Base-by-base conservation (phyloP, 2,329 filamentous ascomycete genomes). In the Cladosporium austrohemisphaericum region DNA sequence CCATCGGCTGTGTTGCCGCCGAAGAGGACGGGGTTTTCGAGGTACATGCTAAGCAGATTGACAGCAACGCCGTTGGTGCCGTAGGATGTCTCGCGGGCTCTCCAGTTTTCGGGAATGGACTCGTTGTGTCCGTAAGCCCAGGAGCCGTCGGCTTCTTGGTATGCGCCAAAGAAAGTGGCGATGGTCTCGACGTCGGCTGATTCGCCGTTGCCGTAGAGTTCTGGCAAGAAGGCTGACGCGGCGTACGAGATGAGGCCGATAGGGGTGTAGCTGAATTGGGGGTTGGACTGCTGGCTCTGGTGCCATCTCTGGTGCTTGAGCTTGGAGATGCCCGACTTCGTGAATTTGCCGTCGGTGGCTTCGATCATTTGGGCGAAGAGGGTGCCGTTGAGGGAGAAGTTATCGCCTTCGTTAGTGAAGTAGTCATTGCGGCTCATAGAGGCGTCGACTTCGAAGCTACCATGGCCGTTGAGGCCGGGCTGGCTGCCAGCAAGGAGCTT, bases 251-350 rank as follows among this genome's bases (percentile, higher is more conserved):
- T 57, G 3, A 71, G 50, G 8, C 59, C 58, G 10, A 65, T 54
- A 2, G 68, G 69, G n/a, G 68, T 67, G 50, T 70, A 72, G 59
- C 62, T 71, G 62, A 71, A 71, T 52, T 70, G 67, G 13, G 58
- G 55, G 51, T 70, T 71, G 36, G 65, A 56, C n/a, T 58, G 56
- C 9, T 64, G 51, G 5, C 64, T 68, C 36, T 70, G 64, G 19
- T 68, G 60, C 56, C 70, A 71, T 7, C 70, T 66, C 55, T 68
- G 61, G 52, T 68, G 69, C 29, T 69, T 58, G 40, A 62, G 60
- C 57, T 69, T 60, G 49, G 69, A 71, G 28, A 45, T 45, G 16
- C 33, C 33, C 4, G 32, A 36, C 9, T 28, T 29, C 18, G 44
- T 38, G 32, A 47, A 47, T 8, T 65, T 62, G 41, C 64, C 64